Conservation (phyloP, 305 asterid species). For the Withania somnifera region DNA sequence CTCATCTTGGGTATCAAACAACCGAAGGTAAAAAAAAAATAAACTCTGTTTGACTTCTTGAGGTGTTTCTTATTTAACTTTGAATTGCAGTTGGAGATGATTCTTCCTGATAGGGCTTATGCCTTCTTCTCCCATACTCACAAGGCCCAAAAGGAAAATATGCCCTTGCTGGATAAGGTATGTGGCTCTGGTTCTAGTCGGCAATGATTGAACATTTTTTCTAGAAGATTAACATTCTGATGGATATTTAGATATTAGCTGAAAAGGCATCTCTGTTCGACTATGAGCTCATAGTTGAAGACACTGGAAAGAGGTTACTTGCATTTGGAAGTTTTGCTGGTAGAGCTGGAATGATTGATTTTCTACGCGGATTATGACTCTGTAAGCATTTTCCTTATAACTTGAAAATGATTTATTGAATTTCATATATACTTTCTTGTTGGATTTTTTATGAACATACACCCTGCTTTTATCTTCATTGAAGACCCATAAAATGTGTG, state of each 20-base stretch:
- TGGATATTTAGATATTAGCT: conserved; percentile 44
- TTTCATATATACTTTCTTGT: not conserved
- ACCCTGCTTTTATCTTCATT: not conserved
- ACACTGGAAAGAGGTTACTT: conserved; percentile 68
- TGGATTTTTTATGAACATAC: not conserved
- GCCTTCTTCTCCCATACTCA: conserved; percentile 95
- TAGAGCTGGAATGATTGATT: conserved; percentile 86
- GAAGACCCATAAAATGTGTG: not conserved
- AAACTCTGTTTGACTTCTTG: not conserved
- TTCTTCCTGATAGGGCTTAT: conserved; percentile 75
- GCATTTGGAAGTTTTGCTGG: conserved; percentile 97
- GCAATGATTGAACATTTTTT: not conserved
- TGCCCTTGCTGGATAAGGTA: conserved; percentile 97
- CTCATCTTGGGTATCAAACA: conserved; percentile 84
- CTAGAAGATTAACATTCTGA: not conserved
- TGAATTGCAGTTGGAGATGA: conserved; percentile 79
- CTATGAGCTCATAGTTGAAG: conserved; percentile 90
- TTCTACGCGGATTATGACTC: conserved; percentile 73
- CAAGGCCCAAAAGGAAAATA: conserved; percentile 87
- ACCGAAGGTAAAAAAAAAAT: conserved; percentile 46
- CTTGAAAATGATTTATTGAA: not conserved
- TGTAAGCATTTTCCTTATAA: conserved; percentile 28
- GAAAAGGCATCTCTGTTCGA: conserved; percentile 80
- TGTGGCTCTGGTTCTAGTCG: not conserved
- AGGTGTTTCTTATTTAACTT: conserved; percentile 1